phyloP scores from a whole-genome alignment of 2,329 filamentous ascomycete genomes.

The Penicillium nordicum region DNA sequence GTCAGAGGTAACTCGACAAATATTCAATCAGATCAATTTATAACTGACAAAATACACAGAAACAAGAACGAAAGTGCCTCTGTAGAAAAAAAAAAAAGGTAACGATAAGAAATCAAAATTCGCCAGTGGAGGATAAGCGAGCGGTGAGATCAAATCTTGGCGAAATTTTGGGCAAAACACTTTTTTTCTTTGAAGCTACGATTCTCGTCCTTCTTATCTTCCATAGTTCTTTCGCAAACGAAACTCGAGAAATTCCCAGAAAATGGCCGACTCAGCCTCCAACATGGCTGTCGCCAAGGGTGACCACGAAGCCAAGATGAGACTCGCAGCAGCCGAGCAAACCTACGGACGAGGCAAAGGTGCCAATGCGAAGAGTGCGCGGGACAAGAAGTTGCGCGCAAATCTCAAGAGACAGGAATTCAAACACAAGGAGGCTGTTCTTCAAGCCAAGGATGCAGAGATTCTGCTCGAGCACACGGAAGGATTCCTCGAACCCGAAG shows the following conservation, averaged over 20 bases:
- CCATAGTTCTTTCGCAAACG: constrained; percentile 4
- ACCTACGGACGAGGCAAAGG: constrained; percentile 80
- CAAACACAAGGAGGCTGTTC: constrained; percentile 75
- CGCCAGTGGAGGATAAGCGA: constrained; percentile 38
- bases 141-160: constrained; percentile 35
- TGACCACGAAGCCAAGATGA: constrained; percentile 40
- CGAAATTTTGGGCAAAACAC: constrained; percentile 34
- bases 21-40: constrained; percentile 1
- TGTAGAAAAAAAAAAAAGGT: constrained; percentile 15
- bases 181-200: constrained; percentile 18
- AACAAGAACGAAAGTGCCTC: constrained; percentile 3
- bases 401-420: constrained; percentile 75
- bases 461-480: constrained; percentile 82
- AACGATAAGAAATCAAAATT: constrained; percentile 35
- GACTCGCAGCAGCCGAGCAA: constrained; percentile 57
- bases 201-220: constrained; percentile 8
- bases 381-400: constrained; percentile 83
- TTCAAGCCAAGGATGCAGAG: constrained; percentile 91
- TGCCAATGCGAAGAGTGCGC: constrained; percentile 68
- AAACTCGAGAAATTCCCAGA: constrained; percentile 5
- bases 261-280: constrained; percentile 31
- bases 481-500: constrained; percentile 85
- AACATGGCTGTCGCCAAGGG: constrained; percentile 31
- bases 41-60: not conserved
- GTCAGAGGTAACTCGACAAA: not conserved